Evolutionary conservation across 2,329 filamentous ascomycete genomes (phyloP).

Genomic region (Didymella keratinophila): DNA sequence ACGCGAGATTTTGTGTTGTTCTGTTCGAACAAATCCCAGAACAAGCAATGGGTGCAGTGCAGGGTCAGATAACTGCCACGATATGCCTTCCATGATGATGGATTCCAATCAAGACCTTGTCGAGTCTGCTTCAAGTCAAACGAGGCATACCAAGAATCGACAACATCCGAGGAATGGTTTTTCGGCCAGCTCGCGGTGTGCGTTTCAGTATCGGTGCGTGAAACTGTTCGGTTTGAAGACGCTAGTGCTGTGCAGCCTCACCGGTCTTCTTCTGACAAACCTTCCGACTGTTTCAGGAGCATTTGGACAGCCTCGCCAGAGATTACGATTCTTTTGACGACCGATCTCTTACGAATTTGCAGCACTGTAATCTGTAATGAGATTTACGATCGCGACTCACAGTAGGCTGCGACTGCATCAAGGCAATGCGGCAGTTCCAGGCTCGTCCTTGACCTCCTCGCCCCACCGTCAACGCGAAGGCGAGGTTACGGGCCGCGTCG

Average conservation of each 20-base stretch:
- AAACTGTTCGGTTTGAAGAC: constrained; percentile 40
- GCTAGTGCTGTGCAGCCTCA: constrained; percentile 28
- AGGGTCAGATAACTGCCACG: not conserved
- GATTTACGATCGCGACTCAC: not conserved
- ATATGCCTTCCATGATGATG: not conserved
- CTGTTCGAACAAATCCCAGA: not conserved
- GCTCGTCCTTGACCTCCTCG: not conserved
- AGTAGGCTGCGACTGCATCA: constrained; percentile 12
- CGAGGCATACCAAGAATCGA: not conserved
- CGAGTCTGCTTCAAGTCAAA: not conserved
- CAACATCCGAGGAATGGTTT: not conserved
- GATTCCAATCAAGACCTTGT: not conserved
- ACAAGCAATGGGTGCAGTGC: not conserved
- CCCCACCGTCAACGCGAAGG: not conserved
- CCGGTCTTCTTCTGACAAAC: constrained; percentile 11
- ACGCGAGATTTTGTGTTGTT: constrained; percentile 18
- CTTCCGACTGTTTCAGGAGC: constrained; percentile 28
- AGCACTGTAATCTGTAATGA: constrained; percentile 10
- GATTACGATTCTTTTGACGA: not conserved
- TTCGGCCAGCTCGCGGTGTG: constrained; percentile 9
- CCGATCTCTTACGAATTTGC: constrained; percentile 8
- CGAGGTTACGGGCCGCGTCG: not conserved
- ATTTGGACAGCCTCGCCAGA: not conserved
- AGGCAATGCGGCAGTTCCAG: not conserved
- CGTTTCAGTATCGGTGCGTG: constrained; percentile 26